A percentile compares a stretch with the other conserved stretches of the same genome.
phyloP scores from a whole-genome alignment of 164 flowering plant species.

The Tetracentron sinense region DNA sequence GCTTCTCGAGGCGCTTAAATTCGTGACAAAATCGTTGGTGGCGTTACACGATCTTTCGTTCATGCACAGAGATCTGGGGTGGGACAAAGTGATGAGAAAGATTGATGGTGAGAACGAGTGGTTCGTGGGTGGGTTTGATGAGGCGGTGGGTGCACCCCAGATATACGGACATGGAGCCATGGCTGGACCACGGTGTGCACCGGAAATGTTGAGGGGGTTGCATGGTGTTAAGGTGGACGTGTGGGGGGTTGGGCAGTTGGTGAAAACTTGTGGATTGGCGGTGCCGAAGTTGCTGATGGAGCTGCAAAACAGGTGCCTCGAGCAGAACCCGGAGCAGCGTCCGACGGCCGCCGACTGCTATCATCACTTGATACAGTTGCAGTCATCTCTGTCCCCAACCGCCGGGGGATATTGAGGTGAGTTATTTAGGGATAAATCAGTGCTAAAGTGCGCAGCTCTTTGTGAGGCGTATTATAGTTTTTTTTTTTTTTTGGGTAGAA shows the following conservation, averaged over 20 bases:
- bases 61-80: constrained; percentile 65
- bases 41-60: constrained; percentile 67
- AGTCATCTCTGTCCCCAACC: constrained; percentile 43
- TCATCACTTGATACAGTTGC: constrained; percentile 68
- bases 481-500: too few species aligned
- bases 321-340: constrained; percentile 61
- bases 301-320: constrained; percentile 58
- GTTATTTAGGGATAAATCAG: too few species aligned
- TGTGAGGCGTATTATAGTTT: too few species aligned
- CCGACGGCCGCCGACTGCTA: constrained; percentile 81
- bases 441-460: too few species aligned
- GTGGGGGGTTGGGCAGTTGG: constrained; percentile 60
- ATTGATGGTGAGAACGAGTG: constrained; percentile 43
- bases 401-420: constrained; percentile 23
- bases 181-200: constrained; percentile 34
- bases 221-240: constrained; percentile 79
- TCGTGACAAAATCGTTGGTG: constrained; percentile 56
- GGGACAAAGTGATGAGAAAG: constrained; percentile 57
- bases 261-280: constrained; percentile 44
- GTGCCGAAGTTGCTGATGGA: constrained; percentile 53
- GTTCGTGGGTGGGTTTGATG: constrained; percentile 59
- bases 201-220: constrained; percentile 71
- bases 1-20: constrained; percentile 51
- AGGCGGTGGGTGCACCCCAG: constrained; percentile 59
- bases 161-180: constrained; percentile 33